Percentiles rank a stretch among this genome's conserved stretches.
These are phyloP conservation scores for Leucaena leucocephala DNA, from an alignment of 306 rosid species.

Conservation along the genomic window DNA sequence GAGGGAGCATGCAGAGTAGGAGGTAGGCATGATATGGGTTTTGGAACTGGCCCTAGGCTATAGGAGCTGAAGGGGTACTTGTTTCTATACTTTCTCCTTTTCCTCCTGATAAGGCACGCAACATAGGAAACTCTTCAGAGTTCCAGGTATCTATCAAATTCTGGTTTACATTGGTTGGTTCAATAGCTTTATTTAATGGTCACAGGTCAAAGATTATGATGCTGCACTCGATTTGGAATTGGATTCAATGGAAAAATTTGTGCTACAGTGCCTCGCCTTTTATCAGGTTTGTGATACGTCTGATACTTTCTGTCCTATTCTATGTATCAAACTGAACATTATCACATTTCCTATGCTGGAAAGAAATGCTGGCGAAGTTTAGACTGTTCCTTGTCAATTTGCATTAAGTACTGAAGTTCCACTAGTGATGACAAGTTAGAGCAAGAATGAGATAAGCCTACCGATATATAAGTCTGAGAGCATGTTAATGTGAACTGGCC, in stretches of 20 bases:
- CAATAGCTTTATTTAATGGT: conserved; percentile 32
- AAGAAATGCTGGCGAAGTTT: conserved; percentile 6
- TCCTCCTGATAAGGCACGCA: neutral
- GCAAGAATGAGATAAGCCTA: conserved; percentile 21
- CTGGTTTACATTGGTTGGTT: conserved; percentile 30
- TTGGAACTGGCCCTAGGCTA: neutral
- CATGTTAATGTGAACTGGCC: conserved; percentile 9
- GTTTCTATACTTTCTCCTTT: neutral
- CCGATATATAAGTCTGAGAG: neutral
- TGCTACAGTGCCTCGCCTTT: conserved; percentile 83
- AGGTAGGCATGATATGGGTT: neutral
- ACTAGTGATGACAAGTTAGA: conserved; percentile 10
- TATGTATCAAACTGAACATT: conserved; percentile 19
- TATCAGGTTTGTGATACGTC: conserved; percentile 63
- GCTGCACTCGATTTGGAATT: conserved; percentile 92
- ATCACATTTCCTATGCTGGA: conserved; percentile 20
- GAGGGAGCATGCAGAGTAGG: neutral
- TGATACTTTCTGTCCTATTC: conserved; percentile 2
- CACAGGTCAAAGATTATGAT: conserved; percentile 90
- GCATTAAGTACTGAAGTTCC: conserved; percentile 26
- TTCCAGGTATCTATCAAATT: neutral
- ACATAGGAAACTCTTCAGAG: neutral
- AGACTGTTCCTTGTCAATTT: neutral
- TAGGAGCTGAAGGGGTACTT: neutral
- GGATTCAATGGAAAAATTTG: conserved; percentile 81